Conservation (phyloP, 257 asterid genomes). For the Nicotiana undulata region DNA sequence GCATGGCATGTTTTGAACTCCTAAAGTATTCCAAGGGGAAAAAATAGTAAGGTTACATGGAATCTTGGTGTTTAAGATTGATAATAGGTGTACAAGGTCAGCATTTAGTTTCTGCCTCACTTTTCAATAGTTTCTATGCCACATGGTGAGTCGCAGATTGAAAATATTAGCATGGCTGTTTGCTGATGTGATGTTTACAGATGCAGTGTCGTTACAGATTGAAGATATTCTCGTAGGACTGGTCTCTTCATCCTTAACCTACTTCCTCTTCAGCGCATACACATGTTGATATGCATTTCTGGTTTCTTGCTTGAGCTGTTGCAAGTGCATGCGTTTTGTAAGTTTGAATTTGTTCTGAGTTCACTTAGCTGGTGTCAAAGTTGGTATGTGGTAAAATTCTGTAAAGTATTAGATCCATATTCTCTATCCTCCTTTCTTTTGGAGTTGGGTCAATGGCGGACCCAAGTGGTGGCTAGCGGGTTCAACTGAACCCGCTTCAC, state of each 20-base stretch:
- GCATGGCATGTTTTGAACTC: background rate
- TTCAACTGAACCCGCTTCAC: no score
- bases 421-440: background rate
- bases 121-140: background rate
- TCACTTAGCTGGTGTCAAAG: background rate
- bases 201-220: background rate
- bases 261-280: background rate
- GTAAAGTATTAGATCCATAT: background rate
- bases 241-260: background rate
- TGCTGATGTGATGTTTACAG: background rate
- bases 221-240: background rate
- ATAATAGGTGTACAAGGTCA: background rate
- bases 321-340: background rate
- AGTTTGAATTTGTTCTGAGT: background rate
- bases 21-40: background rate
- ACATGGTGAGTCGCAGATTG: background rate
- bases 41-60: background rate
- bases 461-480: no score
- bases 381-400: background rate
- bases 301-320: background rate
- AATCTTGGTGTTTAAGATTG: background rate
- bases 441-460: no score
- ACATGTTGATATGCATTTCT: background rate
- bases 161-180: background rate
- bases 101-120: background rate